A percentile compares a stretch with the other conserved stretches of the same genome.
Evolutionary conservation across 1,284 basidiomycete species (phyloP).

Genomic region (Rhodotorula sp.): DNA sequence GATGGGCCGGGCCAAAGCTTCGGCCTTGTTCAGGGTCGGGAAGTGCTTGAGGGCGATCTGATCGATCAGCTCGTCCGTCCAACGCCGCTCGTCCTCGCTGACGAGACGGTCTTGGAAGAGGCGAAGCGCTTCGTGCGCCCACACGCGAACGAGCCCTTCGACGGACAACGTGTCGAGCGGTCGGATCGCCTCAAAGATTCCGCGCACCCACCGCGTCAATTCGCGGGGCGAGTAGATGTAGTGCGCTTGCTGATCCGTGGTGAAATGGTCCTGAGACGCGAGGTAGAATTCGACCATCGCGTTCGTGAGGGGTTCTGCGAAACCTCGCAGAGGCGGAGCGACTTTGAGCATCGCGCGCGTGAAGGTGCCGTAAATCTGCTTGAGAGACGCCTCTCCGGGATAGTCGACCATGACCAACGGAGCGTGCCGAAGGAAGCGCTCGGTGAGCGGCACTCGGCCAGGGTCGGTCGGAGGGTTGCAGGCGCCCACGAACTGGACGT

Average conservation of each 20-base stretch:
- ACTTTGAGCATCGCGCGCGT: constrained; percentile 95
- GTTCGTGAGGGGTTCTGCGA: constrained; percentile 90
- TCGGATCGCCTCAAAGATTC: constrained; percentile 93
- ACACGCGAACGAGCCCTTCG: constrained; percentile 92
- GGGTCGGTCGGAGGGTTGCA: constrained; percentile 99
- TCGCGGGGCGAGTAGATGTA: constrained; percentile 99
- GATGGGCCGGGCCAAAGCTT: constrained; percentile 83
- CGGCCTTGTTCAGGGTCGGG: constrained; percentile 81
- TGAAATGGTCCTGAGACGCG: constrained; percentile 90
- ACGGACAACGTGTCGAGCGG: constrained; percentile 86
- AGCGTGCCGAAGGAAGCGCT: constrained; percentile 95
- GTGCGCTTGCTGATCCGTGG: constrained; percentile 93
- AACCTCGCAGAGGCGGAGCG: constrained; percentile 86
- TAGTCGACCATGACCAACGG: constrained; percentile 99
- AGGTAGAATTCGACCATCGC: constrained; percentile 98
- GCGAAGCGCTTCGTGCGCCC: constrained; percentile 97
- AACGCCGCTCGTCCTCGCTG: constrained; percentile 80
- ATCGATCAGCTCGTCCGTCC: constrained; percentile 95
- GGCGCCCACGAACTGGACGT: constrained; percentile 98
- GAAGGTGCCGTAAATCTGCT: constrained; percentile 99
- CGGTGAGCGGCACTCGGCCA: constrained; percentile 94
- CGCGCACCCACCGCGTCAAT: constrained; percentile 95
- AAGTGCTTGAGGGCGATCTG: constrained; percentile 81
- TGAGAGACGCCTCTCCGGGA: constrained; percentile 92
- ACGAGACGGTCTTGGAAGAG: constrained; percentile 98